Base-by-base conservation (phyloP, 2,329 filamentous ascomycete genomes). In the Huntiella bhutanensis region DNA sequence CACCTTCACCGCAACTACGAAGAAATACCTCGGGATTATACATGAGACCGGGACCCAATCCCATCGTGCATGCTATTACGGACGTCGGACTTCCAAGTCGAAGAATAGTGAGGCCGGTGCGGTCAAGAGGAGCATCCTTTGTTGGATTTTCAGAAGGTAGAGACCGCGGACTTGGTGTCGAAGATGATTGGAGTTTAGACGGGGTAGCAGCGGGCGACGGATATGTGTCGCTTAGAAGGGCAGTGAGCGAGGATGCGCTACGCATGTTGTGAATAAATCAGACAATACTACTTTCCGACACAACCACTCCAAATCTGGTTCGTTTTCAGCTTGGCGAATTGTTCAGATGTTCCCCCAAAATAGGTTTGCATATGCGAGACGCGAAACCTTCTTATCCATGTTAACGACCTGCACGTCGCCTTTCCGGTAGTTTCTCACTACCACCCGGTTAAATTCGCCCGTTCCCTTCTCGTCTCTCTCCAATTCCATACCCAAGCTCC, bases 401-500 rank as follows among this genome's bases (percentile, higher is more conserved):
- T 93, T 93, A 51, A 98, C 80, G 43, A 96, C 83, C 59, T 94
- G 84, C 44, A 96, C 85, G 59, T 96, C 87, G 6, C 86, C 87
- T 65, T 86, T 88, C 53, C 76, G 71, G 50, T 79, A 78, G 58
- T 93, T 95, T 51, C 85, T 69, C 53, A 96, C 80, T 13, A 94
- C 73, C 1, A 87, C 88, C 57, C 83, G 82, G 54, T 73, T 78
- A 66, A 88, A 95, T 59, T 85, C 83, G 33, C 86, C 86, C n/a
- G 22, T 28, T 33, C 71, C 69, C 52, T 62, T 62, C 50, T 84
- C 82, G 46, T 84, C 81, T 51, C 73, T 61, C 64, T 93, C 84
- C 49, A 92, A 75, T 54, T 94, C 87, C 53, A 96, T 88, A 3
- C 87, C 88, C 43, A 98, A 66, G 22, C 82, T 86, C 52, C 91